Evolutionary conservation across 1,139 yeast species (phyloP), one percentile per base, ranked within the genome.

Genomic region (Sugiyamaella neomexicana): DNA sequence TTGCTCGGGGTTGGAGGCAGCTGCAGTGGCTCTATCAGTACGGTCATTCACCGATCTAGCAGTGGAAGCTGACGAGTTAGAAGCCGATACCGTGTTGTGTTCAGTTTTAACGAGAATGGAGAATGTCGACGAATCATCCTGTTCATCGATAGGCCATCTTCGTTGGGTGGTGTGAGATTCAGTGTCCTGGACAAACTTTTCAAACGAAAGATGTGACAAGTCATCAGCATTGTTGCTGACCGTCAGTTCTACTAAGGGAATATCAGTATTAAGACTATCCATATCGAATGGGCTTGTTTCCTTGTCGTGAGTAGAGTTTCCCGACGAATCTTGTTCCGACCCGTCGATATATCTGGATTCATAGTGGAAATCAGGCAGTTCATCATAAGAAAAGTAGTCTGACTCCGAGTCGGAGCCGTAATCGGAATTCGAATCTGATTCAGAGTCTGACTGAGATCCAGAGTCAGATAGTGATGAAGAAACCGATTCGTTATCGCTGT

Each of bases 111-210:
- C 58, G 23, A 65, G 60, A 29, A 62, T 57, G 8, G 68, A 63
- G 47, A 65, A 65, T 12, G 65, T 57, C 0, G 67, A 62, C 6
- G 68, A 65, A 13, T 63, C 62, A 41, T 65, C 68, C 37, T 60
- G 64, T 38, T 60, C 59, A 39, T 61, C 60, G 10, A 63, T 63
- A 27, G 68, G 67, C 68, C 68, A 65, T 39, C 66, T 52, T 7
- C 60, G 57, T 45, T 37, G 43, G 6, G 43, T 31, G n/a, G 40
- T 25, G 16, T 39, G 2, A 13, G 36, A 20, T 12, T 15, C 43
- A 29, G 20, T 32, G 16, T 44, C 39, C 29, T 50, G 12, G 8
- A 13, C 47, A 32, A 20, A 25, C 20, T 46, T 17, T 36, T 43
- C 42, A 34, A 44, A 44, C 20, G 40, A 43, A 17, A 46, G 25